phyloP scores from a whole-genome alignment of 768 basidiomycete species.

The Termitomyces sp. region DNA sequence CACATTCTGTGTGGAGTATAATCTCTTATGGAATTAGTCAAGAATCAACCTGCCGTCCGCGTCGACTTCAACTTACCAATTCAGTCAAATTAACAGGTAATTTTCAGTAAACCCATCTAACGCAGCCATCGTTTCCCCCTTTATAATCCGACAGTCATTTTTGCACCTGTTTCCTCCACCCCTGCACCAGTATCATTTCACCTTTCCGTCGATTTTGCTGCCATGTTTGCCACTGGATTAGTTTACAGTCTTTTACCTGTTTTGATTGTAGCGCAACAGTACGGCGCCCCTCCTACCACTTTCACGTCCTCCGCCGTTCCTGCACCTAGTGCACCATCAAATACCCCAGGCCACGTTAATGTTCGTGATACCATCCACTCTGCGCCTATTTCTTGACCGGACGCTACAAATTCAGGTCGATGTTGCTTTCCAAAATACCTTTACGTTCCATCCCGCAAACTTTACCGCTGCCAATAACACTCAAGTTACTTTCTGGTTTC shows the following conservation, averaged over 20 bases:
- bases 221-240: conserved; percentile 23
- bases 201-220: background rate
- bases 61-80: background rate
- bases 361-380: conserved; percentile 16
- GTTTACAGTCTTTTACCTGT: conserved; percentile 25
- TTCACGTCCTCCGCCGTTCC: conserved; percentile 21
- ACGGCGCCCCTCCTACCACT: conserved; percentile 19
- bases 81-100: background rate
- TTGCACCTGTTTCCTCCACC: background rate
- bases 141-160: background rate
- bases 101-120: background rate
- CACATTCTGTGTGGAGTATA: conserved; percentile 6
- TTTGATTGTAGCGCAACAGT: conserved; percentile 34
- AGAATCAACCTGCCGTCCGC: background rate
- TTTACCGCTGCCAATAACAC: conserved; percentile 46
- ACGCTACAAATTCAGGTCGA: conserved; percentile 29
- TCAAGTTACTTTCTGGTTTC: conserved; percentile 50
- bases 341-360: conserved; percentile 29
- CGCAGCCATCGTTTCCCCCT: background rate
- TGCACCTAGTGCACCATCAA: conserved; percentile 34
- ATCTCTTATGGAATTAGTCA: background rate
- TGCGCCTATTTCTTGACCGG: background rate
- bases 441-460: conserved; percentile 40
- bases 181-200: background rate
- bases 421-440: conserved; percentile 31